These are phyloP conservation scores for Paecilomyces niveus DNA, from an alignment of 2,329 filamentous ascomycete species.

Conservation along the genomic window DNA sequence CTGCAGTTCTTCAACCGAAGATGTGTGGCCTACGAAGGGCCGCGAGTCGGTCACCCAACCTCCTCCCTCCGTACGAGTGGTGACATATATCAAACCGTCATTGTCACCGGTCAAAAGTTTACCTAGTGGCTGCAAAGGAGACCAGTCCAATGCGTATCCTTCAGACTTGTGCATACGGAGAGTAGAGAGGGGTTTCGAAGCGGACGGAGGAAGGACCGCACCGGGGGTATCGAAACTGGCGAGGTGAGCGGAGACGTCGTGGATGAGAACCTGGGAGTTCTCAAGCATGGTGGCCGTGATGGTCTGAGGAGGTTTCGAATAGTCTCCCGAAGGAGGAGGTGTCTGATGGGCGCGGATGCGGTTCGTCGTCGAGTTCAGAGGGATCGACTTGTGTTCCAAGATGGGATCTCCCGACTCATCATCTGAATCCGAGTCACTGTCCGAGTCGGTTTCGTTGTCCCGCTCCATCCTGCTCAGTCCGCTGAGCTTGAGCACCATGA, in stretches of 20 bases:
- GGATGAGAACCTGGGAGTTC: slow-evolving; percentile 78
- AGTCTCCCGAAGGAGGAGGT: slow-evolving; percentile 55
- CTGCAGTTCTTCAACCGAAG: slow-evolving; percentile 88
- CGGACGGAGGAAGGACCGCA: slow-evolving; percentile 66
- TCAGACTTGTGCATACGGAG: slow-evolving; percentile 87
- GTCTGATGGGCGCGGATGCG: slow-evolving; percentile 83
- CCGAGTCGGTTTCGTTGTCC: slow-evolving; percentile 60
- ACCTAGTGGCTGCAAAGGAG: slow-evolving; percentile 68
- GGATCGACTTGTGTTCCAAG: slow-evolving; percentile 85
- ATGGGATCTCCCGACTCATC: slow-evolving; percentile 81
- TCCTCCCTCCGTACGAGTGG: slow-evolving; percentile 77
- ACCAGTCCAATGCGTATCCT: slow-evolving; percentile 98
- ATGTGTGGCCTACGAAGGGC: slow-evolving; percentile 74
- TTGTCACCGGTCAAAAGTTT: slow-evolving; percentile 91
- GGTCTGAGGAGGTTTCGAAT: slow-evolving; percentile 67
- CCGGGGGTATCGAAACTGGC: slow-evolving; percentile 85
- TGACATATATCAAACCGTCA: slow-evolving; percentile 80
- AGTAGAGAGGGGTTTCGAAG: slow-evolving; percentile 82
- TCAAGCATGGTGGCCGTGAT: slow-evolving; percentile 90
- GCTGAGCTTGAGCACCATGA: slow-evolving; percentile 95
- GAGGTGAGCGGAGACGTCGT: slow-evolving; percentile 88
- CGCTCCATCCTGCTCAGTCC: slow-evolving; percentile 81
- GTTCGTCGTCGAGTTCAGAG: slow-evolving; percentile 82
- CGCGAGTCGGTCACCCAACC: slow-evolving; percentile 82
- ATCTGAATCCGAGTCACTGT: slow-evolving; percentile 62